Conservation (phyloP, 2,329 filamentous ascomycete species). For the Rhynchosporium secalis region DNA sequence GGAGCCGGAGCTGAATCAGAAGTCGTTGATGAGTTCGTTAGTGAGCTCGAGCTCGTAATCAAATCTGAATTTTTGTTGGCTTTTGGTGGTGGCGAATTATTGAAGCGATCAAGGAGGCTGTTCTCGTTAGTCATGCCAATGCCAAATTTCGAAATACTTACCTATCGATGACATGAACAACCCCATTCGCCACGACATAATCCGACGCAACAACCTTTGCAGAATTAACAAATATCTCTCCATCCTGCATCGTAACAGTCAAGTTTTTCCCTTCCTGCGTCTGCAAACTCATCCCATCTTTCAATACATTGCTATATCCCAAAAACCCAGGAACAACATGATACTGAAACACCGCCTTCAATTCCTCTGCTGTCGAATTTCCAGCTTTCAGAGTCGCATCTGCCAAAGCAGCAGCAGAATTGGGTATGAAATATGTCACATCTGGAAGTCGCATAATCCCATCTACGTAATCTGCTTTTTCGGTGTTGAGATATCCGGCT, state of each 20-base stretch:
- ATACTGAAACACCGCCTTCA: conserved; percentile 59
- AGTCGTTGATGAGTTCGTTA: neutral
- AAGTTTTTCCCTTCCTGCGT: conserved; percentile 51
- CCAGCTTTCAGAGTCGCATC: conserved; percentile 18
- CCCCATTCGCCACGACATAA: conserved; percentile 55
- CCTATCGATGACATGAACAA: conserved; percentile 59
- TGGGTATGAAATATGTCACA: conserved; percentile 33
- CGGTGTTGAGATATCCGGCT: conserved; percentile 19
- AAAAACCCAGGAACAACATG: conserved; percentile 60
- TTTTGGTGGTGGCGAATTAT: conserved; percentile 15
- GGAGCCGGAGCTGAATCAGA: neutral
- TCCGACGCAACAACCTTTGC: conserved; percentile 52
- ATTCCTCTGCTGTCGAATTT: conserved; percentile 41
- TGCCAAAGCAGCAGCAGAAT: conserved; percentile 26
- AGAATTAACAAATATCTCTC: conserved; percentile 50
- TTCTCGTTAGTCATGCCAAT: neutral
- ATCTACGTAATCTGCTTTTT: conserved; percentile 23
- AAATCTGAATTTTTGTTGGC: neutral
- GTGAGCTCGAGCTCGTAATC: neutral
- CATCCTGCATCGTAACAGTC: conserved; percentile 46
- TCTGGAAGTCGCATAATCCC: conserved; percentile 22
- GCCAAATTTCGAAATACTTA: conserved; percentile 39
- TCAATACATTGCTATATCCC: conserved; percentile 51
- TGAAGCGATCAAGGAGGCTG: conserved; percentile 21
- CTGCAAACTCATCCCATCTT: conserved; percentile 41